Conservation (phyloP, 2,329 filamentous ascomycete genomes). For the Sporothrix humicola region DNA sequence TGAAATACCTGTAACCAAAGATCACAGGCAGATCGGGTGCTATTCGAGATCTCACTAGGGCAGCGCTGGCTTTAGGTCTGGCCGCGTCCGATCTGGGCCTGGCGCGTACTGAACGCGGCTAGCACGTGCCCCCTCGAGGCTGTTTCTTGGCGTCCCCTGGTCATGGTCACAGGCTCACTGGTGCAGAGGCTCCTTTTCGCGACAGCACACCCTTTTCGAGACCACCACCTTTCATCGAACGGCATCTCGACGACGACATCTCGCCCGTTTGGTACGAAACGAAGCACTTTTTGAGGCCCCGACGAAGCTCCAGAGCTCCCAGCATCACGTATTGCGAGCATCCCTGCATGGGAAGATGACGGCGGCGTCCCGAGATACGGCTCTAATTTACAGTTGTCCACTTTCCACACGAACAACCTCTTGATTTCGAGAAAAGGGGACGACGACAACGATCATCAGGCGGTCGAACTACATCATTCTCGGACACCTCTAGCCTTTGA, state of each 20-base stretch:
- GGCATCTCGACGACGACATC: not conserved
- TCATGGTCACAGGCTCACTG: not conserved
- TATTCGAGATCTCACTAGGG: not conserved
- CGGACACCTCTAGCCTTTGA: not conserved
- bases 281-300: not conserved
- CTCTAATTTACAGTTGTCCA: not conserved
- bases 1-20: no score
- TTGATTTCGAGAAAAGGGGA: not conserved
- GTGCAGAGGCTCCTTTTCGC: not conserved
- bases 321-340: not conserved
- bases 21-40: no score
- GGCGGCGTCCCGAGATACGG: slow-evolving; percentile 23
- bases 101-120: slow-evolving; percentile 11
- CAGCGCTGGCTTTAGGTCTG: not conserved
- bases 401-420: not conserved
- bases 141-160: not conserved
- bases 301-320: not conserved
- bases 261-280: not conserved
- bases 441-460: not conserved
- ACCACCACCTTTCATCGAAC: slow-evolving; percentile 1
- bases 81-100: slow-evolving; percentile 5
- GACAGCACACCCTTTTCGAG: not conserved
- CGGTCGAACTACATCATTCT: not conserved
- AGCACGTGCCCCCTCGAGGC: slow-evolving; percentile 14
- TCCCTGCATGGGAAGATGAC: slow-evolving; percentile 32